Evolutionary conservation across 192 early-diverging fungal species (phyloP).

Genomic region (Piromyces sp.): DNA sequence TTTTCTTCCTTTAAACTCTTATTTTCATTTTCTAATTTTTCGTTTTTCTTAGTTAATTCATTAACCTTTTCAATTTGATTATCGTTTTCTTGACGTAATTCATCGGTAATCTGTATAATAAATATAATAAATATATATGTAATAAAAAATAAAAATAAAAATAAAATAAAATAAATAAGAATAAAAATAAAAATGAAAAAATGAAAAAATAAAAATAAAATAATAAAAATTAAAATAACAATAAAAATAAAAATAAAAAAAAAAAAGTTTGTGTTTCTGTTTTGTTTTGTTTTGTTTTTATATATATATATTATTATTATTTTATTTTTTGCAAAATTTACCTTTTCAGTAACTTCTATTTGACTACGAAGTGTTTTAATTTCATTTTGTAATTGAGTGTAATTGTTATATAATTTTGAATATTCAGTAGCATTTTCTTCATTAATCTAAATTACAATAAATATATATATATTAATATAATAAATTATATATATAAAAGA

Average conservation of each 20-base stretch:
- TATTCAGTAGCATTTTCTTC: background rate
- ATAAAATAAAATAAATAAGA: too few relatives aligned
- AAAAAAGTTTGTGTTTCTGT: too few relatives aligned
- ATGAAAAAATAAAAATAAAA: too few relatives aligned
- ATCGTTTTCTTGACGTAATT: background rate
- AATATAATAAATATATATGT: too few relatives aligned
- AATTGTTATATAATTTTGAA: background rate
- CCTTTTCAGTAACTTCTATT: background rate
- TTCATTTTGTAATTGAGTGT: background rate
- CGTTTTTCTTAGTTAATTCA: background rate
- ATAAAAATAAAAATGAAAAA: too few relatives aligned
- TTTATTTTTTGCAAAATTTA: background rate
- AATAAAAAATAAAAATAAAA: too few relatives aligned
- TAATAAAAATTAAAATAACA: too few relatives aligned
- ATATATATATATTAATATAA: too few relatives aligned
- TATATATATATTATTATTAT: too few relatives aligned
- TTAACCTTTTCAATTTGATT: background rate
- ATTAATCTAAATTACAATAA: background rate
- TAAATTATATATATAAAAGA: background rate
- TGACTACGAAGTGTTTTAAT: background rate
- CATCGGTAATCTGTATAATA: background rate
- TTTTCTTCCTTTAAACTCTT: background rate
- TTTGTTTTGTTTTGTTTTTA: too few relatives aligned
- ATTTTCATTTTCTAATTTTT: background rate
- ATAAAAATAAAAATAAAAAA: too few relatives aligned